Evolutionary conservation across 208 protist genomes (phyloP).

Genomic region (Acanthamoeba castellanii): DNA sequence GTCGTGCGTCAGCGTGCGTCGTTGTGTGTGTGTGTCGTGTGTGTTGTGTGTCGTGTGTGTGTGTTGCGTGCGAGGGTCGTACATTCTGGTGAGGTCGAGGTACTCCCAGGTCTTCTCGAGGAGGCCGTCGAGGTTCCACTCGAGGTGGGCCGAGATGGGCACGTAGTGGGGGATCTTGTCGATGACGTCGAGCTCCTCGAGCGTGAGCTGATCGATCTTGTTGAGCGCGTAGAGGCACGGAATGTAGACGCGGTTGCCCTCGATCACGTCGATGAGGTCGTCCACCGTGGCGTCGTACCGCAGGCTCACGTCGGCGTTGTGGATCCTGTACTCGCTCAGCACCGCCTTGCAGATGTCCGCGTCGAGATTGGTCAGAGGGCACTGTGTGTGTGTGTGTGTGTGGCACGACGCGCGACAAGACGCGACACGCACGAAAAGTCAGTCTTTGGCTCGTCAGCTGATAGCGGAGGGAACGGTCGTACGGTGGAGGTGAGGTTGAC

Average conservation of each 20-base stretch:
- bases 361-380: constrained; percentile 73
- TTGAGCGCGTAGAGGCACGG: constrained; percentile 87
- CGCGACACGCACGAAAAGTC: not conserved
- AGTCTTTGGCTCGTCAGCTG: not conserved
- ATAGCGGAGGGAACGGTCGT: not conserved
- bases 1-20: too few relatives aligned
- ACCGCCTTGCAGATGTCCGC: constrained; percentile 69
- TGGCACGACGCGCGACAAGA: constrained; percentile 87
- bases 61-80: constrained; percentile 94
- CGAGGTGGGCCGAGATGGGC: constrained; percentile 77
- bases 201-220: constrained; percentile 97
- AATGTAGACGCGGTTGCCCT: constrained; percentile 95
- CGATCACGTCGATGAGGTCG: constrained; percentile 98
- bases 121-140: constrained; percentile 91
- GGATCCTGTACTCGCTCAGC: constrained; percentile 91
- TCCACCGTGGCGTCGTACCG: constrained; percentile 97
- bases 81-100: constrained; percentile 97
- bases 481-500: too few relatives aligned
- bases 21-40: constrained; percentile 85
- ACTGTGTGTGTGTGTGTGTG: constrained; percentile 56
- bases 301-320: constrained; percentile 96
- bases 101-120: constrained; percentile 97
- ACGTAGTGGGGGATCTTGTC: constrained; percentile 92
- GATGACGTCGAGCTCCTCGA: constrained; percentile 97
- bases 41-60: constrained; percentile 84